Conservation (phyloP, 164 flowering plant genomes). For the Dillenia turbinata region DNA sequence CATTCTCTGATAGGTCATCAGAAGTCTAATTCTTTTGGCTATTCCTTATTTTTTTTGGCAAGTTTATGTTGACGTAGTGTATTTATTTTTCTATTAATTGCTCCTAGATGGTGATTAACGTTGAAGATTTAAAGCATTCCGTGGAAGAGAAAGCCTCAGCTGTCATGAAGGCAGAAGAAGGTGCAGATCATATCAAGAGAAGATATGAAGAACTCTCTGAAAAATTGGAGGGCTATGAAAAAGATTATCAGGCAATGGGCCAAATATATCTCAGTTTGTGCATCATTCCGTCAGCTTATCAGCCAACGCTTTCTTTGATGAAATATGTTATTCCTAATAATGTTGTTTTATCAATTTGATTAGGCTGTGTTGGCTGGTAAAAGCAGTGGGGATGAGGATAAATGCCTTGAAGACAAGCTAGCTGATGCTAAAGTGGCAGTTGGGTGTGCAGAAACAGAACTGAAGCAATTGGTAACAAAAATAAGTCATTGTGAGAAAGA, state of each 20-base stretch:
- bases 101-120: slow-evolving; percentile 52
- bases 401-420: slow-evolving; percentile 95
- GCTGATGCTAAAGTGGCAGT: slow-evolving; percentile 90
- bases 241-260: slow-evolving; percentile 69
- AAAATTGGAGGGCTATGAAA: slow-evolving; percentile 72
- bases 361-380: slow-evolving; percentile 95
- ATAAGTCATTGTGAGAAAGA: slow-evolving; percentile 76
- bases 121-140: slow-evolving; percentile 68
- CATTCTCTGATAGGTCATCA: too few species aligned
- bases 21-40: too few species aligned
- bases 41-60: not conserved
- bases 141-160: slow-evolving; percentile 60
- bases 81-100: not conserved
- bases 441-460: slow-evolving; percentile 79
- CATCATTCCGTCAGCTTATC: not conserved
- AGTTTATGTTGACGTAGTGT: too few species aligned
- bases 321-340: not conserved
- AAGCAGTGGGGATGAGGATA: slow-evolving; percentile 87
- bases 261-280: slow-evolving; percentile 6
- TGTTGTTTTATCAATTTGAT: slow-evolving; percentile 8
- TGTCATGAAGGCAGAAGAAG: slow-evolving; percentile 79
- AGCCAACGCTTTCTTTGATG: not conserved
- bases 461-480: slow-evolving; percentile 77
- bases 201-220: slow-evolving; percentile 58
- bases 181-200: slow-evolving; percentile 76